Percentiles rank a stretch among this genome's conserved stretches.
These are phyloP conservation scores for Madurella mycetomatis DNA, from an alignment of 2,329 filamentous ascomycete species.

Conservation along the genomic window DNA sequence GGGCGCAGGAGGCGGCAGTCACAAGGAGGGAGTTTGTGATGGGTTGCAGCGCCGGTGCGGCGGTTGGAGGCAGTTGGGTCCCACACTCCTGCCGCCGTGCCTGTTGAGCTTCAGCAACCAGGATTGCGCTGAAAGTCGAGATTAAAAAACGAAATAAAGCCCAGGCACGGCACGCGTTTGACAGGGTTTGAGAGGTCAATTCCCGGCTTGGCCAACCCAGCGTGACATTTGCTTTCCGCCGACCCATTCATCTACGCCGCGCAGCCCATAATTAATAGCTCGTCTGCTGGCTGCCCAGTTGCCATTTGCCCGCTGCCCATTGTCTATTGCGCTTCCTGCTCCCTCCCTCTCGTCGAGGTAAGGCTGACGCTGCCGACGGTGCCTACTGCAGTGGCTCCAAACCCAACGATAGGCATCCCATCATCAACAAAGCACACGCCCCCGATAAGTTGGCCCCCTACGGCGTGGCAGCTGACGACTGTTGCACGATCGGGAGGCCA, in stretches of 20 bases:
- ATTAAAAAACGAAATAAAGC: not conserved
- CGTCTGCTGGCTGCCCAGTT: not conserved
- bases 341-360: not conserved
- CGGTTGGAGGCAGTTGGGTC: too few species aligned
- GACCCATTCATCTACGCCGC: not conserved
- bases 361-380: not conserved
- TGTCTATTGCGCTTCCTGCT: not conserved
- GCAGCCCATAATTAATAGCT: not conserved
- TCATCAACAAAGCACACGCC: not conserved
- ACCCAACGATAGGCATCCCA: not conserved
- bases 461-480: conserved; percentile 8
- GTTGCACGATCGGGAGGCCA: not conserved
- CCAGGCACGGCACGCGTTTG: not conserved
- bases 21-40: too few species aligned
- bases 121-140: not conserved
- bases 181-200: not conserved
- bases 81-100: not conserved
- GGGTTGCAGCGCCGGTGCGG: too few species aligned
- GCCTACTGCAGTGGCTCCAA: not conserved
- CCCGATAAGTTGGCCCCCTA: not conserved
- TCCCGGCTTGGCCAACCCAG: not conserved
- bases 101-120: not conserved
- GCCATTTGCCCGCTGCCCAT: not conserved
- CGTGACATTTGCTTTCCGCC: not conserved
- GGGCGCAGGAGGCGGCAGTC: too few species aligned